Evolutionary conservation across 352 stramenopile species (phyloP), one percentile per base, ranked within the genome.

Genomic region (Thalassiosira livingstoniorum): DNA sequence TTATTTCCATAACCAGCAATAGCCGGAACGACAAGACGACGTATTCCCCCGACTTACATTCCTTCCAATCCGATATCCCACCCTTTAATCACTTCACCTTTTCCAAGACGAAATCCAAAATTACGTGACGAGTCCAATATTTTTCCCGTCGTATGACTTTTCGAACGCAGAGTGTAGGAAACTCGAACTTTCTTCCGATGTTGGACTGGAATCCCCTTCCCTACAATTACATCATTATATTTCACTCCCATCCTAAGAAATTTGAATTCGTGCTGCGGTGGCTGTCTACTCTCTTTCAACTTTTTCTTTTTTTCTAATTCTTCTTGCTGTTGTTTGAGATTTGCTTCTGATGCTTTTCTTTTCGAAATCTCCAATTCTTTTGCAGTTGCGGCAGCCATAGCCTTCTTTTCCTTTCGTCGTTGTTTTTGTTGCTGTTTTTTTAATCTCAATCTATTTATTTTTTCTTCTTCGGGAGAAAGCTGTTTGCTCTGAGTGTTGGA

Each of bases 41-140:
- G 65, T 39, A 58, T 78, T 4, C 89, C 89, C 45, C 89, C 87
- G 5, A 85, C 68, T 63, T 45, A 67, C 87, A 93, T 92, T 0
- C 82, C 78, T 43, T 81, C 45, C n/a, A 93, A 23, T 58, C 86
- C 86, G 71, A 93, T 87, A 69, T 93, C 89, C 80, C 83, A 93
- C 10, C 89, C 89, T 31, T 84, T 25, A 53, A 93, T 91, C 0
- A 93, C 89, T 78, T 93, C 89, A 27, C 89, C 89, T 58, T 85
- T 87, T 25, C 86, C 89, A 4, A 91, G 31, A 45, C 79, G 74
- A 73, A 93, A 93, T 25, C 42, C 35, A 78, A 92, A 93, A 25
- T 90, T 89, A n/a, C 76, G 69, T 25, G 61, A 81, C 0, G 66
- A 66, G 63, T 93, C 89, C 1, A 93, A 55, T 23, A 93, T 55